Evolutionary conservation across 2,329 filamentous ascomycete genomes (phyloP), one percentile per base, ranked within the genome.

Genomic region (Fusarium annulatum): DNA sequence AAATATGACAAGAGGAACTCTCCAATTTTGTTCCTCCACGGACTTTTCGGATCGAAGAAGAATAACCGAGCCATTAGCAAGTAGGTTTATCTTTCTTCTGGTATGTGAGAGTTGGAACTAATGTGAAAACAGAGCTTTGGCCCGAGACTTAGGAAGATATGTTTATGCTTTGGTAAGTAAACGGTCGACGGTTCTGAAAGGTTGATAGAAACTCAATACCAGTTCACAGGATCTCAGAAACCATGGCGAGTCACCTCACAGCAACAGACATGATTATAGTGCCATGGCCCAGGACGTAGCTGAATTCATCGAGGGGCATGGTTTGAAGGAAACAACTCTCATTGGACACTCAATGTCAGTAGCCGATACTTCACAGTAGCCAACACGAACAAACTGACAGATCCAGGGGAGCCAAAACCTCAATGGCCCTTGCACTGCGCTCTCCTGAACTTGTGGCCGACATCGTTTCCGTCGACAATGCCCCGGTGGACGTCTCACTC

Each of bases 1-100:
- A 71, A 63, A 46, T 80, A 82, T 4, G 81, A 83, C 33, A 79
- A 82, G 61, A 81, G 86, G 78, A 80, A 82, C 66, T 82, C 84
- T 43, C 93, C 95, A 4, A 94, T 98, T 72, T 84, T 98, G 70
- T 93, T 98, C 75, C 90, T 98, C 79, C 96, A 98, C 81, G 96
- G 96, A 2, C 87, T 98, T 16, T 98, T 98, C 79, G 96, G 96
- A 26, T 97, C 94, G 42, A 97, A 97, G 85, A 95, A 94, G 85
- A 98, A 98, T 81, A 97, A 98, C 81, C 88, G 95, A 81, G 94
- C 89, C 79, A 96, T 98, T 72, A 97, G 95, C 92, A 97, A 95
- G 96, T 97, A 86, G 81, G 92, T 84, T 55, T 49, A 3, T 19
- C 2, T 12, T 53, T 48, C 39, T 41, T 14, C 3, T 15, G 28